Conservation (phyloP, 2,329 filamentous ascomycete genomes). For the Xenoacremonium recifei region DNA sequence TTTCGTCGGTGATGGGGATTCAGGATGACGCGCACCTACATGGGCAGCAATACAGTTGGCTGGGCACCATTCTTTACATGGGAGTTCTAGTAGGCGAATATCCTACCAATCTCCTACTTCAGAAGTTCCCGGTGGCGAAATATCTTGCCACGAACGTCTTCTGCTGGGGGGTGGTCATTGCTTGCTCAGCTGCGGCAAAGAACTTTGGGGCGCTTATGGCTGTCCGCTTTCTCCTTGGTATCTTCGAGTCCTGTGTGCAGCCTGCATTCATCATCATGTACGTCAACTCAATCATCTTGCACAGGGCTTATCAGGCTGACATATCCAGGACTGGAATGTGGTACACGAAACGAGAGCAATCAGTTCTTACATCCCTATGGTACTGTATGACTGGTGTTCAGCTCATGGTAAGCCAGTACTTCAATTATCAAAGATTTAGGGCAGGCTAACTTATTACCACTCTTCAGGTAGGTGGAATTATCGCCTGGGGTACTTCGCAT, state of each 20-base stretch:
- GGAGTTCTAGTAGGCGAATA: slow-evolving; percentile 46
- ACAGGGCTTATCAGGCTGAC: too few relatives aligned
- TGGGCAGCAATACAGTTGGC: slow-evolving; percentile 59
- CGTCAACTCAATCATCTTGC: neutral
- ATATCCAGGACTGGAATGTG: slow-evolving; percentile 12
- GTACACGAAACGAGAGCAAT: slow-evolving; percentile 16
- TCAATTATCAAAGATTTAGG: too few relatives aligned
- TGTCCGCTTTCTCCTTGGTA: slow-evolving; percentile 41
- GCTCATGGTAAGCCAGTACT: slow-evolving; percentile 25
- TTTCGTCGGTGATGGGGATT: slow-evolving; percentile 51
- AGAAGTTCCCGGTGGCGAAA: slow-evolving; percentile 44
- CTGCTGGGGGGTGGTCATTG: slow-evolving; percentile 40
- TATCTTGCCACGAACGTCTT: slow-evolving; percentile 42
- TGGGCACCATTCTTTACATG: slow-evolving; percentile 39
- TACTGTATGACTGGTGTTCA: slow-evolving; percentile 36
- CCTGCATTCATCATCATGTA: slow-evolving; percentile 44
- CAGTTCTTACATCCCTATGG: slow-evolving; percentile 16
- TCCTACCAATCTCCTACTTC: slow-evolving; percentile 44
- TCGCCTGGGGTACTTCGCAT: slow-evolving; percentile 37
- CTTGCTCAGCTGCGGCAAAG: slow-evolving; percentile 32
- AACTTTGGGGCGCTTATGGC: slow-evolving; percentile 39
- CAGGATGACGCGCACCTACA: slow-evolving; percentile 45
- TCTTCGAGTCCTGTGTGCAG: slow-evolving; percentile 45
- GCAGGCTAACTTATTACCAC: neutral
- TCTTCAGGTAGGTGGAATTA: slow-evolving; percentile 31